Evolutionary conservation across 2,329 filamentous ascomycete species (phyloP), one percentile per base, ranked within the genome.

Genomic region (Byssothecium circinans): DNA sequence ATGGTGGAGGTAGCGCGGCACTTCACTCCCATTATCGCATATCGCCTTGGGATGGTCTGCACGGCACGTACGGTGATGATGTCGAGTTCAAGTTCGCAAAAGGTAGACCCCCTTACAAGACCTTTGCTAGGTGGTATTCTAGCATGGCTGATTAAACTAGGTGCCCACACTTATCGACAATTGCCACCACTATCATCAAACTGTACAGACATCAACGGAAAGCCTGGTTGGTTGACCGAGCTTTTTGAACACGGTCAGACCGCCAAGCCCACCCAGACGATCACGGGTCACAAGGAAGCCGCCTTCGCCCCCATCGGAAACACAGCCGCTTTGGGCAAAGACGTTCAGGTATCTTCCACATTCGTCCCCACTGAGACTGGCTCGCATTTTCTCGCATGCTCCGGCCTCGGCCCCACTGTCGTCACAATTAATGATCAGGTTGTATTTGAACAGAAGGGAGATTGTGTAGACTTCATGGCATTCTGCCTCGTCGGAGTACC

Each of bases 401-500:
- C 67, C 23, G 67, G 67, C 10, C 62, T 67, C 32, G 67, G 67
- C 2, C 67, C 67, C 8, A 68, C 65, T 2, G 45, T 35, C 7
- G 57, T 69, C 23, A 56, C 45, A 15, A 59, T 69, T 35, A 63
- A 68, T 22, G 59, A 49, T 30, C 38, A 65, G 22, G 30, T 59
- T 4, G 56, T 69, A 3, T 68, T 60, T 40, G 58, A 64, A 40
- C 67, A 69, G 35, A 65, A 60, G 23, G 40, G 79, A 15, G 84
- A 82, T 40, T 81, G 83, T 49, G 74, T 67, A 38, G 77, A 80
- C 19, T 83, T 84, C 10, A 80, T 83, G 37, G 79, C 81, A 3
- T 88, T 88, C 74, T 84, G 87, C 51, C 82, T 85, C 17, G 76
- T 75, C 15, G 85, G 81, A 2, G 87, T 84, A 0, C 72, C 78